Conservation (phyloP, 2,329 filamentous ascomycete genomes). For the Fusarium heterosporum region DNA sequence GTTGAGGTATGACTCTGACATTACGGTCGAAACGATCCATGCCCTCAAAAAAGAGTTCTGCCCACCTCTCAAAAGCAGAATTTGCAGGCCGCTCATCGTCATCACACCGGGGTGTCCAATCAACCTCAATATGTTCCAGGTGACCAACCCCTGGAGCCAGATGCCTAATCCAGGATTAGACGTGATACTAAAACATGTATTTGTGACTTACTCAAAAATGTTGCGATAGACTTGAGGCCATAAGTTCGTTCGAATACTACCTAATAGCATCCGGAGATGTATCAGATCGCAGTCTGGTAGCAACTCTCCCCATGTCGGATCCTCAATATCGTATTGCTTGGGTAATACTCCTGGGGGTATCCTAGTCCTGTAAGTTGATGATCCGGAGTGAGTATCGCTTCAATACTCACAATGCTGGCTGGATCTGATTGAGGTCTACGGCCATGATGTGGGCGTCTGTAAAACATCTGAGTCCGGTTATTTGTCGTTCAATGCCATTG, state of each 20-base stretch:
- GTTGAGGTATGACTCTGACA: conserved; percentile 65
- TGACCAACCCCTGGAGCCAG: conserved; percentile 79
- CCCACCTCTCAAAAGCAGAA: conserved; percentile 76
- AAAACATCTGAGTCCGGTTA: conserved; percentile 35
- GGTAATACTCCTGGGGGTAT: conserved; percentile 70
- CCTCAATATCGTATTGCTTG: conserved; percentile 80
- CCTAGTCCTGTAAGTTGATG: conserved; percentile 57
- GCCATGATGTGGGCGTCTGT: conserved; percentile 51
- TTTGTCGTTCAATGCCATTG: not conserved
- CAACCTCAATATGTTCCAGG: conserved; percentile 91
- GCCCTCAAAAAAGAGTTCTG: conserved; percentile 72
- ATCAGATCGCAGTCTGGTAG: conserved; percentile 79
- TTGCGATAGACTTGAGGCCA: conserved; percentile 82
- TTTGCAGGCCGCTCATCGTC: conserved; percentile 69
- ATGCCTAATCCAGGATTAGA: conserved; percentile 64
- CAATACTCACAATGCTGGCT: conserved; percentile 53
- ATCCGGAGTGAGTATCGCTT: not conserved
- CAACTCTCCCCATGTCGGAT: conserved; percentile 67
- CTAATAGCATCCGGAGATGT: conserved; percentile 82
- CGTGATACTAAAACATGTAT: not conserved
- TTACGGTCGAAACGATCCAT: conserved; percentile 74
- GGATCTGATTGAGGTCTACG: conserved; percentile 56
- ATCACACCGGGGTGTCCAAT: conserved; percentile 80
- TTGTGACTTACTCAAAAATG: conserved; percentile 67
- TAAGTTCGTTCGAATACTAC: conserved; percentile 73